Base-by-base conservation (phyloP, 2,329 filamentous ascomycete genomes). In the Hypoxylon sp. region DNA sequence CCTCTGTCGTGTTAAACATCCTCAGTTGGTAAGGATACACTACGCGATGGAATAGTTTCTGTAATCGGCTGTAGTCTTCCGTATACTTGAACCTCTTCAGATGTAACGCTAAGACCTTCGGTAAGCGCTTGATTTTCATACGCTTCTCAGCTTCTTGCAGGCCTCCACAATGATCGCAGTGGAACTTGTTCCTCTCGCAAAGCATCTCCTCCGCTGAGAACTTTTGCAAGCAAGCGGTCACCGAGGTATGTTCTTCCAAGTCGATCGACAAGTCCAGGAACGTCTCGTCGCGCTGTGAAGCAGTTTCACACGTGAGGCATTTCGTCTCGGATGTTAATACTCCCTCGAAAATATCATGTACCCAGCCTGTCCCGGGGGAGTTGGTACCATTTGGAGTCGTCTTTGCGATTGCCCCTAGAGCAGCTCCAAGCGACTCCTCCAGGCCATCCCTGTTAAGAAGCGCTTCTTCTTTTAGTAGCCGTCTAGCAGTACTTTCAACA, bases 151-250 rank as follows among this genome's bases (percentile, higher is more conserved):
- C 95, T 79, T 99, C 95, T 78, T 99, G 95, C 57, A 99, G 81
- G 2, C 95, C 95, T 55, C 95, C 95, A 71, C 95, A 99, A 72
- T 94, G 94, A 76, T 99, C 95, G 79, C 95, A 99, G 75, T 99
- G 94, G 70, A 99, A 99, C 76, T 99, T 99, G 82, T 99, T 98
- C 64, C 94, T 87, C 80, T 99, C 95, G 75, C 95, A 98, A 60
- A 99, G 85, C 93, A 98, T 97, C 78, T 99, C 95, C 73, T 98
- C 95, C 47, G 95, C 93, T 0, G 95, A 99, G 73, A 99, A 99
- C 73, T 97, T 97, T 62, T 92, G 87, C 68, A 99, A 80, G 76
- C 95, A 99, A 24, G 95, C 94, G 2, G 95, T 98, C 3, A 99
- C 95, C 0, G 95, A 99, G 0, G 94, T 94, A 76, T 98, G 93